Evolutionary conservation across 805 yeast genomes (phyloP).

Genomic region (Blastobotrys parvus): DNA sequence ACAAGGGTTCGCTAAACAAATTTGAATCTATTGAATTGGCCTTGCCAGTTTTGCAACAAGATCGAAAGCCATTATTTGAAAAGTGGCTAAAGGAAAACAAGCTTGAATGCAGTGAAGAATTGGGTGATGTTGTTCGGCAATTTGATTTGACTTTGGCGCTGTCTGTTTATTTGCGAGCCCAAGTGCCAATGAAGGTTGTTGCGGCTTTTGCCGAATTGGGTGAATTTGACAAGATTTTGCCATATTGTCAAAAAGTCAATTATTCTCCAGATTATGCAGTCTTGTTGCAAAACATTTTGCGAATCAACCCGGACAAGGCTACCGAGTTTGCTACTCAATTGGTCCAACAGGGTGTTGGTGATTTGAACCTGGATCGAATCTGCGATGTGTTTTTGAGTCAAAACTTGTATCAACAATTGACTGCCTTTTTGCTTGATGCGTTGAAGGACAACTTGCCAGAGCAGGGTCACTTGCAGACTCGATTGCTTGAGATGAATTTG

Average conservation of each 20-base stretch:
- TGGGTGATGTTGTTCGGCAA: conserved; percentile 92
- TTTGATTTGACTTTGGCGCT: conserved; percentile 78
- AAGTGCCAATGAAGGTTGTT: conserved; percentile 81
- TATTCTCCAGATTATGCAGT: conserved; percentile 87
- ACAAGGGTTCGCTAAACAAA: conserved; percentile 86
- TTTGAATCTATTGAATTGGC: conserved; percentile 93
- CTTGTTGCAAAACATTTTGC: conserved; percentile 79
- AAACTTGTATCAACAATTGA: conserved; percentile 93
- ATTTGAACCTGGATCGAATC: conserved; percentile 72
- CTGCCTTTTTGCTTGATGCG: conserved; percentile 93
- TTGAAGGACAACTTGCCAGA: conserved; percentile 88
- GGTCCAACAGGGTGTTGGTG: conserved; percentile 50
- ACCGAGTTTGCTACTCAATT: conserved; percentile 92
- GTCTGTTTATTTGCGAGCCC: conserved; percentile 81
- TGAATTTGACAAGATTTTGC: conserved; percentile 90
- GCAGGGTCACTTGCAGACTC: conserved; percentile 93
- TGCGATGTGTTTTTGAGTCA: conserved; percentile 94
- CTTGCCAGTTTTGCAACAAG: conserved; percentile 90
- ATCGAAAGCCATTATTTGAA: conserved; percentile 85
- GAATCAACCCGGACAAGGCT: conserved; percentile 96
- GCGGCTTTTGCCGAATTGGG: conserved; percentile 90
- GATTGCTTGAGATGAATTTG: conserved; percentile 85
- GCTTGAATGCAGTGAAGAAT: conserved; percentile 88
- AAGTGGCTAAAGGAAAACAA: conserved; percentile 96
- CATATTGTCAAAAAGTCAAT: conserved; percentile 83